phyloP scores from a whole-genome alignment of 2,329 filamentous ascomycete genomes.

The Aspergillus pseudoterreus region DNA sequence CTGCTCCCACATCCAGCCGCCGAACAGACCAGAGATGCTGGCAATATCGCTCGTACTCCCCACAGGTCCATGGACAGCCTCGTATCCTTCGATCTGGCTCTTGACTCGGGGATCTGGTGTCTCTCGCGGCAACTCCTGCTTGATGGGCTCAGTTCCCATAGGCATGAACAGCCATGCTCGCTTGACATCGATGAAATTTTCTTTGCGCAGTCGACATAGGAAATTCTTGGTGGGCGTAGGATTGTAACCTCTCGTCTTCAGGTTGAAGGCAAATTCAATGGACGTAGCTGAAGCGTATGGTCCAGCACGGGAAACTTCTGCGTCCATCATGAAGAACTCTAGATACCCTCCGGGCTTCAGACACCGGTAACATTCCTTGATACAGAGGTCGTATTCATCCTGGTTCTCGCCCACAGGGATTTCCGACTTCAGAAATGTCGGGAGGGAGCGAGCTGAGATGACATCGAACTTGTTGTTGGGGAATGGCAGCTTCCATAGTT shows the following conservation, averaged over 20 bases:
- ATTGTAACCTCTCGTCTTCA: slow-evolving; percentile 88
- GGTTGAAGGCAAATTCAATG: slow-evolving; percentile 86
- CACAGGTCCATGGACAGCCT: slow-evolving; percentile 54
- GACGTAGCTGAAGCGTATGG: slow-evolving; percentile 75
- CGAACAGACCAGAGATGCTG: slow-evolving; percentile 74
- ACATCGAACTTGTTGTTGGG: slow-evolving; percentile 83
- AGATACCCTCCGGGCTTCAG: slow-evolving; percentile 91
- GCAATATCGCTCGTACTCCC: slow-evolving; percentile 71
- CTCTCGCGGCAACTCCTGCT: slow-evolving; percentile 44
- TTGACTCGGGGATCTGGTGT: slow-evolving; percentile 35
- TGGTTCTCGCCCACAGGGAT: slow-evolving; percentile 61
- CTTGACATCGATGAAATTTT: slow-evolving; percentile 75
- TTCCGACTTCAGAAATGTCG: slow-evolving; percentile 71
- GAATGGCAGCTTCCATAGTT: slow-evolving; percentile 80
- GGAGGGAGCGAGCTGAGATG: slow-evolving; percentile 82
- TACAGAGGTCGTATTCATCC: slow-evolving; percentile 84
- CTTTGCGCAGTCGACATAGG: slow-evolving; percentile 66
- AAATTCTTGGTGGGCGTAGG: slow-evolving; percentile 78
- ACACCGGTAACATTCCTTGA: slow-evolving; percentile 82
- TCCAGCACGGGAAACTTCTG: slow-evolving; percentile 82
- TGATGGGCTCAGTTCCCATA: slow-evolving; percentile 58
- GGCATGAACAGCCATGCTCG: slow-evolving; percentile 87
- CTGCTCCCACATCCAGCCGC: slow-evolving; percentile 90
- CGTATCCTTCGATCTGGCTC: slow-evolving; percentile 46
- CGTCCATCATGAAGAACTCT: slow-evolving; percentile 86